These are phyloP conservation scores for Astraeus odoratus DNA, from an alignment of 768 basidiomycete genomes.

Conservation along the genomic window DNA sequence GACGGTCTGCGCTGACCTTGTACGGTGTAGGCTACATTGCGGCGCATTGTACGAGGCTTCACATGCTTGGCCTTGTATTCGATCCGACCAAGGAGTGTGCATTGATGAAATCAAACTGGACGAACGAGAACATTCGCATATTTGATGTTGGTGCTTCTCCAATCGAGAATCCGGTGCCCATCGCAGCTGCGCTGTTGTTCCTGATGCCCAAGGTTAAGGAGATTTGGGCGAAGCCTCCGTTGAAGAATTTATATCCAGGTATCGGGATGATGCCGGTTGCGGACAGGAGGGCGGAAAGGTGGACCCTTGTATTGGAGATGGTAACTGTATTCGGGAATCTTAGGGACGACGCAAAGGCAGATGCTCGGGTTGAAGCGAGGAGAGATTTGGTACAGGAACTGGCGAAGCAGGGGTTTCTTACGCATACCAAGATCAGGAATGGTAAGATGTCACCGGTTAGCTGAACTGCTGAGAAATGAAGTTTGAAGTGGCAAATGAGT, in stretches of 20 bases:
- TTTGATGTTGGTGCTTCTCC: conserved; percentile 2
- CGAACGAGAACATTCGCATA: background rate
- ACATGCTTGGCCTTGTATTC: conserved; percentile 3
- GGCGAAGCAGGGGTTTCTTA: background rate
- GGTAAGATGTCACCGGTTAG: background rate
- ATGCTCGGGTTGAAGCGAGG: background rate
- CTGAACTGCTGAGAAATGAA: background rate
- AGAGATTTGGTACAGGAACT: conserved; percentile 1
- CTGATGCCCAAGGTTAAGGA: background rate
- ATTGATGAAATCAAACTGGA: background rate
- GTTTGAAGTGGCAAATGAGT: background rate
- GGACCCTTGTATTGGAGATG: background rate
- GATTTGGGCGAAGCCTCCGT: background rate
- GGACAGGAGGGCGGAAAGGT: background rate
- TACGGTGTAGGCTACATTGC: background rate
- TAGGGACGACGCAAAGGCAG: background rate
- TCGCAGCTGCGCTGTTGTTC: background rate
- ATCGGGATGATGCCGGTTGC: background rate
- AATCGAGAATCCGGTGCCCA: background rate
- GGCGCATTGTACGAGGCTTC: background rate
- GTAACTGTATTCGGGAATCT: background rate
- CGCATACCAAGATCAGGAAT: background rate
- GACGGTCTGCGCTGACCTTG: background rate
- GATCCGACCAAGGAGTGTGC: background rate
- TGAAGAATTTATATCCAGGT: background rate